phyloP scores from a whole-genome alignment of 73 alveolate genomes.

The Tetrahymena malaccensis region DNA sequence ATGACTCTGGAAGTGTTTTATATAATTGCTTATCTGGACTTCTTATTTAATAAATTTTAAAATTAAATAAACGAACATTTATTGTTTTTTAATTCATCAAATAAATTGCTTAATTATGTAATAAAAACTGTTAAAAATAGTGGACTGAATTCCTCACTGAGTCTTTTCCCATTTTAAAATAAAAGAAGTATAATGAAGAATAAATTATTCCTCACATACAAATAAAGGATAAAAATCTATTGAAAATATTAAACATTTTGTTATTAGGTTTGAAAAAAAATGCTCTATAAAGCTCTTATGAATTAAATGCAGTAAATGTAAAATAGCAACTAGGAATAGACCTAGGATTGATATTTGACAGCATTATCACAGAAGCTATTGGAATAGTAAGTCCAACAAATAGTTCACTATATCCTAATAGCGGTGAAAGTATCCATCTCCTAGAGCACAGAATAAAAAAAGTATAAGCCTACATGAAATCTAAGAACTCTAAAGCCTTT shows the following conservation, averaged over 20 bases:
- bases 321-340: neutral
- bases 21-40: neutral
- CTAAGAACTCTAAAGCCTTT: neutral
- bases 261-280: neutral
- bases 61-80: neutral
- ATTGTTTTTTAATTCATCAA: neutral
- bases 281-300: neutral
- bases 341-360: neutral
- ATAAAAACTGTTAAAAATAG: neutral
- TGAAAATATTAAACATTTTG: neutral
- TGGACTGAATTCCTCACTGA: neutral
- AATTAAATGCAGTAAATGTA: neutral
- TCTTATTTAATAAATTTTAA: neutral
- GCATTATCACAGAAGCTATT: neutral
- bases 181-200: neutral
- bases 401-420: neutral
- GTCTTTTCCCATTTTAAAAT: neutral
- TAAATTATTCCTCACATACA: neutral
- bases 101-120: neutral
- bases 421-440: neutral
- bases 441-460: neutral
- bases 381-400: neutral
- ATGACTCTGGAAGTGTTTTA: neutral
- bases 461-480: neutral
- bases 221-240: neutral